Base-by-base conservation (phyloP, 2,329 filamentous ascomycete genomes). In the Fusarium succisae region DNA sequence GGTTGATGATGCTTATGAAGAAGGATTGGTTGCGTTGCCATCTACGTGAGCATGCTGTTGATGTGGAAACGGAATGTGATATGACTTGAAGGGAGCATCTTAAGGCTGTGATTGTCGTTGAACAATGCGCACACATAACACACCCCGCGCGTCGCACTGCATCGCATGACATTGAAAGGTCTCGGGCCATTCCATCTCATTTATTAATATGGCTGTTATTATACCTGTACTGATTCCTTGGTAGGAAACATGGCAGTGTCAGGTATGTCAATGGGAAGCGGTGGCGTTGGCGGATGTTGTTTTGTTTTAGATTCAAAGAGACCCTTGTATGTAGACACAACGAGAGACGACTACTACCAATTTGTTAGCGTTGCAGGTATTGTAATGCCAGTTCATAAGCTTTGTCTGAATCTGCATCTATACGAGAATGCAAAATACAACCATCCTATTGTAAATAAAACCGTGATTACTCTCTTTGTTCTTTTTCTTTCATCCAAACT, bases 41-140 rank as follows among this genome's bases (percentile, higher is more conserved):
- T 50, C 30, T 62, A n/a, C 38, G 28, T 18, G 43, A 55, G 69
- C 41, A 22, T 66, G 48, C 70, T 73, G 60, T 73, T 74, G 62
- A 71, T 71, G 68, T 54, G 68, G 69, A 71, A 72, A 72, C 69
- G 69, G 69, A 72, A 72, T 72, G 68, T 72, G 57, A 68, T 58
- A 32, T 44, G 38, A 57, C n/a, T 56, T 39, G 44, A 62, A 71
- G 69, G 67, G 66, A 66, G 67, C 38, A 39, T 43, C 56, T 28
- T 54, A 67, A 35, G 32, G 37, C 38, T 43, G 71, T 55, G 51
- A 58, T 48, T 47, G 60, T 48, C 26, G 60, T 53, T 43, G 28
- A 56, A 58, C 41, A 63, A 72, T 68, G 51, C 38, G 35, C 53
- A 51, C 38, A 44, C 50, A 43, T 54, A 50, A 26, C 30, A 53